Conservation (phyloP, 345 rosid species). For the Eucalyptus paniculata region DNA sequence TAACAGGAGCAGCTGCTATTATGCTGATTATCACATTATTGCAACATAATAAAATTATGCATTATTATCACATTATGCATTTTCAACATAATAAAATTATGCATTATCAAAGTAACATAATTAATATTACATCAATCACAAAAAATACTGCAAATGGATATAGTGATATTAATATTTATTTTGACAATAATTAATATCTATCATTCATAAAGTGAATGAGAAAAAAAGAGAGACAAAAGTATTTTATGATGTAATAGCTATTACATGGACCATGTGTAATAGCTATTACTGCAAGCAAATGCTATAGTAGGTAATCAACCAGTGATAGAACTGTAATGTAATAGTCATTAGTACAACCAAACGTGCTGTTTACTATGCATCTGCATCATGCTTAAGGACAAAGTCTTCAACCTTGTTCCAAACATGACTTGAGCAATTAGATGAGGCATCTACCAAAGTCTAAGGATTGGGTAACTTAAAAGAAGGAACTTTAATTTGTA, state of each 20-base stretch:
- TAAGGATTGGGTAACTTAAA: neutral
- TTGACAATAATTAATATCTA: neutral
- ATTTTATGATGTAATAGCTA: neutral
- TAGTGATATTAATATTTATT: neutral
- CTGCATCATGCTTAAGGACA: neutral
- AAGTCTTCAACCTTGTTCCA: neutral
- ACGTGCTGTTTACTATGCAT: neutral
- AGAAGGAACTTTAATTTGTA: neutral
- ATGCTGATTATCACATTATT: neutral
- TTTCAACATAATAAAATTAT: neutral
- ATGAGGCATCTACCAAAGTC: neutral
- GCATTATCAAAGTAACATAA: neutral
- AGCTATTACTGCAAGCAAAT: neutral
- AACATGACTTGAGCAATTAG: neutral
- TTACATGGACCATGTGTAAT: neutral
- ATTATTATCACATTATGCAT: neutral
- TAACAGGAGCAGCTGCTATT: neutral
- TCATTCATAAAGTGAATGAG: neutral
- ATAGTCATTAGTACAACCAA: neutral
- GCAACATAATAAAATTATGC: neutral
- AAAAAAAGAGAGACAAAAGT: neutral
- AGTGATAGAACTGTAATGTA: neutral
- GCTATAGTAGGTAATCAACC: neutral
- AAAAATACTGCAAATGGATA: neutral
- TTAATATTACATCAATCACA: neutral